Base-by-base conservation (phyloP, 495 filamentous ascomycete genomes). In the Parachaetomium inaequale region DNA sequence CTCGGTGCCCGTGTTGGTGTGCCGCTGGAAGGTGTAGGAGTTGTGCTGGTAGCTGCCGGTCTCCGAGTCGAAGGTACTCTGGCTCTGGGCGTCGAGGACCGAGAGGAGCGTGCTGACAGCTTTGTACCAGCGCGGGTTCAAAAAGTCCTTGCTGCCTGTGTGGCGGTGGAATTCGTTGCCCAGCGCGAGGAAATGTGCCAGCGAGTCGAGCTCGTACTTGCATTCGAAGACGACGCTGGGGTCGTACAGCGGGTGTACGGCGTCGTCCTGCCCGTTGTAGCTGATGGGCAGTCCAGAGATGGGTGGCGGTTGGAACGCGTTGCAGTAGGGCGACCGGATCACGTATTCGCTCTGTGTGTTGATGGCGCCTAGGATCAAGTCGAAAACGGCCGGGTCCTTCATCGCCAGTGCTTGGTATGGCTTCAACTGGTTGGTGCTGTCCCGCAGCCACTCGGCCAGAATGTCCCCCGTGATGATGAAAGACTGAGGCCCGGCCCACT, bases 401-500 rank as follows among this genome's bases (percentile, higher is more conserved):
- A 84, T 87, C 1, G 93, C 91, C 21, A 99, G 79, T 1, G 79
- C 71, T 67, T 97, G 94, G 68, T 99, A 99, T 49, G 93, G 92
- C 5, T 84, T 82, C 17, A 99, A 74, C 71, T 99, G 94, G 75
- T 98, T 98, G 11, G 95, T 97, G 45, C 93, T 96, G 75, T 99
- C 94, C 53, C 94, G 88, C 46, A 99, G 77, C 94, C 94, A 99
- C 76, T 98, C 94, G 7, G 94, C 94, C 68, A 97, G 88, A 71
- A 99, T 99, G 69, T 99, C 94, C n/a, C 93, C 93, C 0, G 94
- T 99, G 50, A 99, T 95, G 63, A 99, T 89, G 74, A 99, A 99
- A 38, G 87, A 92, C 72, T 98, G 93, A 1, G 88, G 75, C 0
- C 92, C 93, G 60, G 88, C 81, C 92, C 92, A 96, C 61, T 83